These are phyloP conservation scores for Linum lewisii DNA, from an alignment of 345 rosid genomes.

Conservation along the genomic window DNA sequence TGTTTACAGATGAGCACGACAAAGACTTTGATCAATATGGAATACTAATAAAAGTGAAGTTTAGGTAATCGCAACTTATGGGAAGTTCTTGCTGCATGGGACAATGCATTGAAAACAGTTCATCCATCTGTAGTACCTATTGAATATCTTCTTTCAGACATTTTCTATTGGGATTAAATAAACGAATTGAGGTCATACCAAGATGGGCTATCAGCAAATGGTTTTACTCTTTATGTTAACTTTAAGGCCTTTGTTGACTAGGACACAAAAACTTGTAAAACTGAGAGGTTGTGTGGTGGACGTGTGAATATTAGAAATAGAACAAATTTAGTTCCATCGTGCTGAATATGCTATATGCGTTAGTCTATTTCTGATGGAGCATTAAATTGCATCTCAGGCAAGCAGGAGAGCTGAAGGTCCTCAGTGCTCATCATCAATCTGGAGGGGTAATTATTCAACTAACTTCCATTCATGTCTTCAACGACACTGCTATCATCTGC, in stretches of 20 bases:
- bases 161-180: constrained; percentile 1
- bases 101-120: not conserved
- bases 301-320: not conserved
- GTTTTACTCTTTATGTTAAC: too few relatives aligned
- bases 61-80: constrained; percentile 41
- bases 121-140: not conserved
- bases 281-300: too few relatives aligned
- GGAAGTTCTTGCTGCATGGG: constrained; percentile 1
- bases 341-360: not conserved
- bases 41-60: constrained; percentile 80
- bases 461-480: constrained; percentile 2
- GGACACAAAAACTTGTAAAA: too few relatives aligned
- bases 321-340: not conserved
- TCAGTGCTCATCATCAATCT: constrained; percentile 93
- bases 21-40: constrained; percentile 82
- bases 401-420: constrained; percentile 76
- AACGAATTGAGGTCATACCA: too few relatives aligned
- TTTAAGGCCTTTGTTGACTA: too few relatives aligned
- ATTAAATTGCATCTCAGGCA: constrained; percentile 34
- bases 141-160: not conserved
- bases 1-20: constrained; percentile 63
- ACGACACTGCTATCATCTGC: constrained; percentile 5
- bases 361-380: constrained; percentile 11
- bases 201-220: too few relatives aligned
- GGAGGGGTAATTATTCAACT: constrained; percentile 57